Conservation (phyloP, 225 moss, liverwort and hornwort species). For the Marchantia paleacea region DNA sequence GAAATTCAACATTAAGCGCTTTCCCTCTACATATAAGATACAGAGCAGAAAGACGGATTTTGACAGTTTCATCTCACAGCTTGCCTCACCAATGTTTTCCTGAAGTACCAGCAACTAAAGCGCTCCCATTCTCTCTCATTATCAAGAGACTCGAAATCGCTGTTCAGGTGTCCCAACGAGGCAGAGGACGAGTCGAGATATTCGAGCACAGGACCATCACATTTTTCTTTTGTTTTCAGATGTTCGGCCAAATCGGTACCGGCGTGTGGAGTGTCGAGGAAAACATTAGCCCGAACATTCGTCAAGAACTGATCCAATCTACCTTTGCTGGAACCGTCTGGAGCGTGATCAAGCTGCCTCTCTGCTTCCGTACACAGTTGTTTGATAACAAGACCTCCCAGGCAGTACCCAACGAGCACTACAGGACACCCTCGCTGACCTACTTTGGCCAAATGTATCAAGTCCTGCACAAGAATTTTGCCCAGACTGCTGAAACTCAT, state of each 20-base stretch:
- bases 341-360: neutral
- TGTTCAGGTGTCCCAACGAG: neutral
- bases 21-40: too few relatives aligned
- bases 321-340: neutral
- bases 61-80: too few relatives aligned
- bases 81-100: too few relatives aligned
- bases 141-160: constrained; percentile 6
- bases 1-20: too few relatives aligned
- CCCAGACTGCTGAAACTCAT: constrained; percentile 14
- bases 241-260: constrained; percentile 3
- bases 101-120: too few relatives aligned
- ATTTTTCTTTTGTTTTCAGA: neutral
- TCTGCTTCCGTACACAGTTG: constrained; percentile 21
- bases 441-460: constrained; percentile 7
- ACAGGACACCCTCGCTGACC: constrained; percentile 25
- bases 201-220: constrained; percentile 16
- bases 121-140: too few relatives aligned
- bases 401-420: constrained; percentile 19
- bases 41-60: too few relatives aligned
- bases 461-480: constrained; percentile 11
- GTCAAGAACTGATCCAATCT: constrained; percentile 20
- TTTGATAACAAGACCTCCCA: constrained; percentile 24
- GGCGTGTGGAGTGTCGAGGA: constrained; percentile 18
- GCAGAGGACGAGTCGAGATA: neutral
- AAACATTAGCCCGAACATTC: constrained; percentile 1